A percentile compares a stretch with the other conserved stretches of the same genome.
phyloP scores from a whole-genome alignment of 805 yeast genomes.

The Kodamaea neixiangensis region DNA sequence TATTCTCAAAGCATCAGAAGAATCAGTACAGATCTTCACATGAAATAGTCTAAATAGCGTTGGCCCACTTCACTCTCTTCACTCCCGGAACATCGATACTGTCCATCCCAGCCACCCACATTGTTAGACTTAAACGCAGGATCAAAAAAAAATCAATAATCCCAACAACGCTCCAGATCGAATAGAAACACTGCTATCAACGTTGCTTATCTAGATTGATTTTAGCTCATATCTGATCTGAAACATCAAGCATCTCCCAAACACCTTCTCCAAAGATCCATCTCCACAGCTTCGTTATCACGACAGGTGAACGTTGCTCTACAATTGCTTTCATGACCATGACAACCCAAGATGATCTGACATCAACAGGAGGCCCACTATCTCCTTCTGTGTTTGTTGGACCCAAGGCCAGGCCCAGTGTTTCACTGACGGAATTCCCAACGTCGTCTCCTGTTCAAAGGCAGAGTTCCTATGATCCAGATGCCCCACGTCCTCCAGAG shows the following conservation, averaged over 20 bases:
- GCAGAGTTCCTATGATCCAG: not conserved
- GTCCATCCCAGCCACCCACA: not conserved
- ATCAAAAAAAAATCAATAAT: not conserved
- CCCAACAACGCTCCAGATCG: not conserved
- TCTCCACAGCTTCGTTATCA: not conserved
- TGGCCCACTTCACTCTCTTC: not conserved
- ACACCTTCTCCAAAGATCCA: not conserved
- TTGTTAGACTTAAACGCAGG: not conserved
- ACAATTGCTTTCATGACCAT: not conserved
- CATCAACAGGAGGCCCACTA: not conserved
- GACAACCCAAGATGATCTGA: not conserved
- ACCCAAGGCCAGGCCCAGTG: not conserved
- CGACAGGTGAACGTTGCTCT: not conserved
- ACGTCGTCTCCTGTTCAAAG: not conserved
- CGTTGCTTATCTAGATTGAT: not conserved
- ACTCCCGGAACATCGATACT: not conserved
- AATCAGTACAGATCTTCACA: too few species aligned
- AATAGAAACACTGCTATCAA: not conserved
- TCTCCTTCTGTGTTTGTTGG: not conserved
- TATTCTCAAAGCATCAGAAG: too few species aligned
- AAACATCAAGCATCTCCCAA: not conserved
- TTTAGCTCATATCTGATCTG: not conserved
- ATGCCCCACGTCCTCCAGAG: conserved; percentile 37
- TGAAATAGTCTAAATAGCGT: too few species aligned
- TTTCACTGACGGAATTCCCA: not conserved